Evolutionary conservation across 331 rosid species (phyloP), one percentile per base, ranked within the genome.

Genomic region (Telfairia occidentalis): DNA sequence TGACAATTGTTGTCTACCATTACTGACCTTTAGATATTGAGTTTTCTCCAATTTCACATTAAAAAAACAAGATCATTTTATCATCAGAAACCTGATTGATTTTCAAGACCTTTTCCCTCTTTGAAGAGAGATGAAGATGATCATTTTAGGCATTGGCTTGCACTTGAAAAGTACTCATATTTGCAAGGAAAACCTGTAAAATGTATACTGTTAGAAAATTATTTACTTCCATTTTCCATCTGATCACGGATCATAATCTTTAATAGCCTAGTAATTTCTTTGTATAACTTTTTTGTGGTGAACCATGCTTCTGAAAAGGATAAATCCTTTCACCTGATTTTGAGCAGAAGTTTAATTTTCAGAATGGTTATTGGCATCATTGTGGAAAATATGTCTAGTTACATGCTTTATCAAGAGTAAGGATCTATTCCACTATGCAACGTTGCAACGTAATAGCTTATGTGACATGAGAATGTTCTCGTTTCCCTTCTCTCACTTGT

Each of bases 401-500:
- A 12, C 37, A 42, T 43, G 57, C 57, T 69, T 69, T 42, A 43
- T 26, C 55, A 43, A 5, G 55, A 69, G 40, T 18, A 15, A 69
- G 37, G 9, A 67, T 40, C 74, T 13, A 67, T 67, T 24, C 29
- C 23, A 24, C 53, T 6, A 7, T 67, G 74, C 54, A 67, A 42
- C 34, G 15, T 28, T 43, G 74, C 54, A 67, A 42, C 34, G 15
- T 28, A 45, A 26, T 46, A 45, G 53, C 75, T 43, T 70, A 5
- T 28, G 18, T 3, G 4, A 40, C 57, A 28, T 18, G 75, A 28
- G 15, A 46, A 70, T 3, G 13, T 28, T 26, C 4, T 50, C 9
- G 40, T 70, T 70, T 70, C 28, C 40, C 49, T n/a, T 50, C 35
- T 81, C 78, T 78, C 58, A 46, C 42, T 16, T 46, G 26, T 69